These are phyloP conservation scores for Ciborinia camelliae DNA, from an alignment of 2,329 filamentous ascomycete species.

Conservation along the genomic window DNA sequence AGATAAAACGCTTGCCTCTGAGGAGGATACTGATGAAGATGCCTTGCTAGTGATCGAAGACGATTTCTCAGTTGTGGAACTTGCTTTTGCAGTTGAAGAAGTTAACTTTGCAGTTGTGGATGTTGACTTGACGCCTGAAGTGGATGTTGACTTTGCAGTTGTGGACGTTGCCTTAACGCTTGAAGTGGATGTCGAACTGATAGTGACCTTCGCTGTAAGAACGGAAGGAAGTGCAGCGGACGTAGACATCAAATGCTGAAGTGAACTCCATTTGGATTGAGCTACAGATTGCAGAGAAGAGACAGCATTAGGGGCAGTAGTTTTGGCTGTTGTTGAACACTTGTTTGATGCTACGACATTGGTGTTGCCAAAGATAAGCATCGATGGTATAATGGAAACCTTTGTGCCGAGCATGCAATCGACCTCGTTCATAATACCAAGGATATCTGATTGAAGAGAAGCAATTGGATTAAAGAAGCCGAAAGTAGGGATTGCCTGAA, in stretches of 20 bases:
- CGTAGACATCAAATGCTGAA: slow-evolving; percentile 4
- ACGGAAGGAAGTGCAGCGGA: slow-evolving; percentile 7
- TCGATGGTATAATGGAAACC: background rate
- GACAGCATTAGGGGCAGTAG: background rate
- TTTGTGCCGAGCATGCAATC: slow-evolving; percentile 2
- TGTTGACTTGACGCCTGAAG: background rate
- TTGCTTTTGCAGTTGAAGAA: background rate
- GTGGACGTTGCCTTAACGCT: background rate
- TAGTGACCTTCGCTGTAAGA: background rate
- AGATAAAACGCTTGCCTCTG: background rate
- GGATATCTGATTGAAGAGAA: slow-evolving; percentile 1
- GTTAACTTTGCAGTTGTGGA: background rate
- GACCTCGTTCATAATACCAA: background rate
- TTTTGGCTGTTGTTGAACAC: background rate
- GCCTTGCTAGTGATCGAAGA: background rate
- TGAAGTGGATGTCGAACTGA: background rate
- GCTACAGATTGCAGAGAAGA: slow-evolving; percentile 11
- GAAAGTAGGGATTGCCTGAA: background rate
- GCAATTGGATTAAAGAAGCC: slow-evolving; percentile 1
- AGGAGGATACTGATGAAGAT: background rate
- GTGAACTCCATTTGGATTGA: slow-evolving; percentile 11
- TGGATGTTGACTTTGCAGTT: background rate
- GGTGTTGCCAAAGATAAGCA: background rate
- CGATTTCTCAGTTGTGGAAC: background rate
- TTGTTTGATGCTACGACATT: background rate